Conservation (phyloP, 2,329 filamentous ascomycete genomes). For the Colletotrichum horii region DNA sequence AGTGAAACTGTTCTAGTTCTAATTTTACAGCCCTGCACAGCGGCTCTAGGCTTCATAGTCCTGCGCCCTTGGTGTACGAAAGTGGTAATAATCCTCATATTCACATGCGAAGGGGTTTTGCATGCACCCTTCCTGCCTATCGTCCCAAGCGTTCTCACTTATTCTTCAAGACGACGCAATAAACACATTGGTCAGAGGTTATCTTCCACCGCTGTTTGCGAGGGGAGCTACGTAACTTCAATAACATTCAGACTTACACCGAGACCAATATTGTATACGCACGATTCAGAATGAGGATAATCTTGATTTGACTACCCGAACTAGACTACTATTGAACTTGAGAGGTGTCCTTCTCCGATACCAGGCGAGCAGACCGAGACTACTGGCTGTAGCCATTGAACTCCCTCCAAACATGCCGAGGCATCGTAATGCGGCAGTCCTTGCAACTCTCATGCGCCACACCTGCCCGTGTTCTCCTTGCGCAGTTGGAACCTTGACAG, state of each 20-base stretch:
- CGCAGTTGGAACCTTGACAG: not conserved
- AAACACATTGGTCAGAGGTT: too few species aligned
- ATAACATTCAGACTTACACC: not conserved
- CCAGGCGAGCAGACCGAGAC: fast-evolving
- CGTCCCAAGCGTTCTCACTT: too few species aligned
- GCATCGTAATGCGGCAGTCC: not conserved
- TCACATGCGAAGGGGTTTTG: not conserved
- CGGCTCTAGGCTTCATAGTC: not conserved
- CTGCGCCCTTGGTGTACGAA: not conserved
- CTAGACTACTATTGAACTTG: not conserved
- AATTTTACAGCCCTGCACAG: not conserved
- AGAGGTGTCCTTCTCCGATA: fast-evolving
- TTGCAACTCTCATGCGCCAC: not conserved
- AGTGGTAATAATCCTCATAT: not conserved
- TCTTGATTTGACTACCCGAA: not conserved
- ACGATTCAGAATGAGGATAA: fast-evolving
- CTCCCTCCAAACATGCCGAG: not conserved
- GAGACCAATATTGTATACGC: fast-evolving
- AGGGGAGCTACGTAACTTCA: not conserved
- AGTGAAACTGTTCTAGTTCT: not conserved
- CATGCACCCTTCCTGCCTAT: not conserved
- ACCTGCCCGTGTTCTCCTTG: not conserved
- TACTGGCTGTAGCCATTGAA: not conserved
- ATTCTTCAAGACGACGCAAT: too few species aligned
- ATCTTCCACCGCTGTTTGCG: not conserved